These are phyloP conservation scores for Mycena rosella DNA, from an alignment of 768 basidiomycete species.

Conservation along the genomic window DNA sequence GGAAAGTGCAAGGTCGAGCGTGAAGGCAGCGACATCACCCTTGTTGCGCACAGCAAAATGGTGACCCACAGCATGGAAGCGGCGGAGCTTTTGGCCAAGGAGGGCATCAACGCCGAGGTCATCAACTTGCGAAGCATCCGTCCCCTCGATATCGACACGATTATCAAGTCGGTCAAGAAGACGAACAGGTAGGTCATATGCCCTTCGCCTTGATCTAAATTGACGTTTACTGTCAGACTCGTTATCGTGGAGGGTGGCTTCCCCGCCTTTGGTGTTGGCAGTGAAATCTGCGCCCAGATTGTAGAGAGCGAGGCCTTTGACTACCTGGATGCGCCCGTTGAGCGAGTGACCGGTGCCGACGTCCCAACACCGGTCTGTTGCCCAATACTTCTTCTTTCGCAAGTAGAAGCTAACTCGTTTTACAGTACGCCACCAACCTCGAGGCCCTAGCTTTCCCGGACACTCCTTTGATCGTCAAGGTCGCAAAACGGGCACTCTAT, in stretches of 20 bases:
- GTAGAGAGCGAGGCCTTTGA: conserved; percentile 98
- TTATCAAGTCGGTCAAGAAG: conserved; percentile 98
- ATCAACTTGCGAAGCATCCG: conserved; percentile 97
- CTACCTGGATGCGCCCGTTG: conserved; percentile 98
- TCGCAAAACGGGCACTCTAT: conserved; percentile 94
- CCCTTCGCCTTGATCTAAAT: not conserved
- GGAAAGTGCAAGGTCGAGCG: conserved; percentile 98
- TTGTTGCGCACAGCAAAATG: conserved; percentile 99
- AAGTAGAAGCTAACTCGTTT: conserved; percentile 18
- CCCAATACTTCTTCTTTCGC: conserved; percentile 16
- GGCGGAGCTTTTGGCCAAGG: conserved; percentile 92
- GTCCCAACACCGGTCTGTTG: conserved; percentile 92
- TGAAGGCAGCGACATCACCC: conserved; percentile 91
- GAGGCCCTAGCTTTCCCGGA: conserved; percentile 96
- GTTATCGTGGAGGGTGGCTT: conserved; percentile 98
- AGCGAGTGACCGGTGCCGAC: conserved; percentile 97
- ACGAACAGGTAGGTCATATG: conserved; percentile 83
- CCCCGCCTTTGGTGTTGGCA: conserved; percentile 98
- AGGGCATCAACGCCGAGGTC: conserved; percentile 97
- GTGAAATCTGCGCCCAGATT: conserved; percentile 98
- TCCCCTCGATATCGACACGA: conserved; percentile 97
- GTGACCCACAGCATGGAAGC: conserved; percentile 96
- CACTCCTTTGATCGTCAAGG: conserved; percentile 90
- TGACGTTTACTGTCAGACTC: conserved; percentile 63
- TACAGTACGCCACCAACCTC: conserved; percentile 89